phyloP scores from a whole-genome alignment of 116 monocot genomes.

The Posidonia oceanica region DNA sequence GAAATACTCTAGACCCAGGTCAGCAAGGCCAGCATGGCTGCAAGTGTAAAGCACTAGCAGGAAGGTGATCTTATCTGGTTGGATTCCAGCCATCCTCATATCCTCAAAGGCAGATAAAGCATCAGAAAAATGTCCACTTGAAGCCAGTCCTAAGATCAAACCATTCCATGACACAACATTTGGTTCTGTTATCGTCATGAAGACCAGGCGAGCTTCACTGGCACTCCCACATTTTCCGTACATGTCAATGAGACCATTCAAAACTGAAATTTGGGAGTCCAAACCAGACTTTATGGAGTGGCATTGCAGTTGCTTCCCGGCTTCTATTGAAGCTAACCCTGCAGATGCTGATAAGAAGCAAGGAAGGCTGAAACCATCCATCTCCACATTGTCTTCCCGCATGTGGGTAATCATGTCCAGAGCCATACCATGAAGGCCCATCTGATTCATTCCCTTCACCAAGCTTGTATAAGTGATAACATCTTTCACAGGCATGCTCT shows the following conservation, averaged over 20 bases:
- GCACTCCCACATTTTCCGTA: conserved; percentile 70
- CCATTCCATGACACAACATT: conserved; percentile 86
- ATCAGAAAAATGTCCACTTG: conserved; percentile 38
- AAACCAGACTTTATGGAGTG: conserved; percentile 49
- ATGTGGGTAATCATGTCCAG: conserved; percentile 36
- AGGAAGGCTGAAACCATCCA: conserved; percentile 52
- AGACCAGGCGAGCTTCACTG: conserved; percentile 33
- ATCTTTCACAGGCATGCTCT: conserved; percentile 34
- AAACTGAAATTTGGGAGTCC: conserved; percentile 32
- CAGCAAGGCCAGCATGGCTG: conserved; percentile 51
- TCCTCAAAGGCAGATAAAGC: conserved; percentile 73
- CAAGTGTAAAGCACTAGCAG: conserved; percentile 62
- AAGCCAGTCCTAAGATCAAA: conserved; percentile 51
- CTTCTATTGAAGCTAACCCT: conserved; percentile 26
- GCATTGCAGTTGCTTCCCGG: conserved; percentile 68
- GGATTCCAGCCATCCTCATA: conserved; percentile 36
- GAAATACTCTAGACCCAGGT: conserved; percentile 68
- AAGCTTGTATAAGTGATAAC: conserved; percentile 59
- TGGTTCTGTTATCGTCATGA: conserved; percentile 35
- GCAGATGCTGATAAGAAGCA: conserved; percentile 66
- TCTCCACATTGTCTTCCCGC: conserved; percentile 22
- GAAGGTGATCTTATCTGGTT: conserved; percentile 61
- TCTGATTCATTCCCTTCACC: conserved; percentile 47
- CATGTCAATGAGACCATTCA: conserved; percentile 74
- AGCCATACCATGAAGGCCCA: conserved; percentile 34